A percentile compares a stretch with the other conserved stretches of the same genome.
phyloP scores from a whole-genome alignment of 2,329 filamentous ascomycete species.

The Lecanosticta acicola region DNA sequence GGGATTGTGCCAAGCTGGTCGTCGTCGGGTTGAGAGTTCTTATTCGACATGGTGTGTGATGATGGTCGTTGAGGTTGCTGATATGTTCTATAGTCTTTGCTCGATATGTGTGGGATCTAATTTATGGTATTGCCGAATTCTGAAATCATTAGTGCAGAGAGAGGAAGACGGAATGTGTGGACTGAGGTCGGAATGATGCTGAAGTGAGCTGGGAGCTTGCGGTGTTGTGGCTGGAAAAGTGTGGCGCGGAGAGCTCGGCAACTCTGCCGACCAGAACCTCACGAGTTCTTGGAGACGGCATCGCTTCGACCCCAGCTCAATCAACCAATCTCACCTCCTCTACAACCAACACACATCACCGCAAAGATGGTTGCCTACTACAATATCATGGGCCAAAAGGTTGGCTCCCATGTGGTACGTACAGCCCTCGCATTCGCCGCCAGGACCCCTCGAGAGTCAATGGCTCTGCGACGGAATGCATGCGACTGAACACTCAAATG shows the following conservation, averaged over 20 bases:
- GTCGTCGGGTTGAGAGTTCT: conserved; percentile 22
- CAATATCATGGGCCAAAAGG: conserved; percentile 47
- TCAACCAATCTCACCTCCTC: conserved; percentile 6
- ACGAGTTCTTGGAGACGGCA: background rate
- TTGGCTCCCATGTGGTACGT: conserved; percentile 51
- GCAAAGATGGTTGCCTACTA: conserved; percentile 48
- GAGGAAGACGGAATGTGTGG: background rate
- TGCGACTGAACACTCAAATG: background rate
- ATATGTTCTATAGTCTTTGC: background rate
- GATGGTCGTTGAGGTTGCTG: background rate
- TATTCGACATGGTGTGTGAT: conserved; percentile 3
- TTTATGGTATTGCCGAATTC: too few species aligned
- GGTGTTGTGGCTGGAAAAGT: conserved; percentile 4
- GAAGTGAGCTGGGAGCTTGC: background rate
- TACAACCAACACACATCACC: conserved; percentile 6
- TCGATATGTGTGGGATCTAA: too few species aligned
- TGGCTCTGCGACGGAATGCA: background rate
- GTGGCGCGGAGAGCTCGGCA: conserved; percentile 1
- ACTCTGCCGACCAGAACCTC: background rate
- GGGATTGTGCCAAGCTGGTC: conserved; percentile 35
- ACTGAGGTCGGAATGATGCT: background rate
- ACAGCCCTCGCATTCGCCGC: conserved; percentile 2
- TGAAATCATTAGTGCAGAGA: background rate
- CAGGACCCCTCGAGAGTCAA: conserved; percentile 3
- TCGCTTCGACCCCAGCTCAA: background rate